These are phyloP conservation scores for Crassisporium funariophilum DNA, from an alignment of 768 basidiomycete species.

Conservation along the genomic window DNA sequence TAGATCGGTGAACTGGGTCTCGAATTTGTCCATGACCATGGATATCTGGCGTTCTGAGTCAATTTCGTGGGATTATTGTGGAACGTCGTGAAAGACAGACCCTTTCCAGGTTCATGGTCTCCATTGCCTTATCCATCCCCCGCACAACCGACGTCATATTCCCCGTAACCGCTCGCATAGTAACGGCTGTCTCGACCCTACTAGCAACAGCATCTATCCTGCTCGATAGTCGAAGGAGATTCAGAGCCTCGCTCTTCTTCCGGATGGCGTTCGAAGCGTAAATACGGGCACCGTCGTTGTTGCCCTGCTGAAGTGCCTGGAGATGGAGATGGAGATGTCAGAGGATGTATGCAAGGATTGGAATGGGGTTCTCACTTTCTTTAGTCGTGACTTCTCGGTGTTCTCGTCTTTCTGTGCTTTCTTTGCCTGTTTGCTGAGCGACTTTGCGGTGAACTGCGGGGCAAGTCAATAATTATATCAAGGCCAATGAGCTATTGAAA, in stretches of 20 bases:
- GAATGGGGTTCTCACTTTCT: constrained; percentile 67
- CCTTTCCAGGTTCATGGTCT: constrained; percentile 96
- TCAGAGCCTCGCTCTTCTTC: constrained; percentile 94
- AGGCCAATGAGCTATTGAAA: not conserved
- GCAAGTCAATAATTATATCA: constrained; percentile 8
- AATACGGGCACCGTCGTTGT: constrained; percentile 95
- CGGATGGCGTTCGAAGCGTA: constrained; percentile 98
- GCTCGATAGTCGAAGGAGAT: constrained; percentile 86
- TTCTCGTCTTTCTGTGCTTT: constrained; percentile 97
- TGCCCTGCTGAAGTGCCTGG: constrained; percentile 97
- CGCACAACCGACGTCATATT: constrained; percentile 96
- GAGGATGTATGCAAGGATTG: not conserved
- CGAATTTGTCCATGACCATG: constrained; percentile 99
- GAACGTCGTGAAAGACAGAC: constrained; percentile 46
- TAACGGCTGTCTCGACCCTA: constrained; percentile 96
- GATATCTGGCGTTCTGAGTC: constrained; percentile 68
- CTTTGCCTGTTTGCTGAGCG: constrained; percentile 90
- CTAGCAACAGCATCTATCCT: constrained; percentile 97
- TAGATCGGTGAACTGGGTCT: constrained; percentile 92
- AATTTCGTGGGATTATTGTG: not conserved
- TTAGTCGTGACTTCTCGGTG: constrained; percentile 83
- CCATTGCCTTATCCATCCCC: constrained; percentile 99
- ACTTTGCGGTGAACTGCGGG: constrained; percentile 92
- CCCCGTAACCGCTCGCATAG: constrained; percentile 95
- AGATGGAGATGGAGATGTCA: constrained; percentile 8